These are phyloP conservation scores for Botrytis sinoallii DNA, from an alignment of 2,329 filamentous ascomycete species.

Conservation along the genomic window DNA sequence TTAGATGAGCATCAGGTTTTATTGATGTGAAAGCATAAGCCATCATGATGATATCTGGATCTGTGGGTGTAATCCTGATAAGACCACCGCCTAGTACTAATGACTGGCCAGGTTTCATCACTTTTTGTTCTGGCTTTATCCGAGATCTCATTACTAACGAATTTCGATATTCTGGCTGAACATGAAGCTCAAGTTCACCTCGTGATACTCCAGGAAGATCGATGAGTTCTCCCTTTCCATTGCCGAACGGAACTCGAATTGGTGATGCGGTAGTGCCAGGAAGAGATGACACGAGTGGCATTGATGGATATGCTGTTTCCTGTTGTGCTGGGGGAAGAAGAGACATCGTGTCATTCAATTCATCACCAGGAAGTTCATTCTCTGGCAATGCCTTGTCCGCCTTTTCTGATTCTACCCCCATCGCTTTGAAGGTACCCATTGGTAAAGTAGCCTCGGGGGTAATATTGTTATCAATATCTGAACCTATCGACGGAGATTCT, in stretches of 20 bases:
- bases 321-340: slow-evolving; percentile 74
- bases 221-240: slow-evolving; percentile 83
- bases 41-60: slow-evolving; percentile 63
- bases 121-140: slow-evolving; percentile 67
- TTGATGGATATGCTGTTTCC: slow-evolving; percentile 73
- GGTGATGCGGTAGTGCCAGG: slow-evolving; percentile 94
- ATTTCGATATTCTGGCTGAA: slow-evolving; percentile 61
- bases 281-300: slow-evolving; percentile 82
- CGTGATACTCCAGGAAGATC: slow-evolving; percentile 85
- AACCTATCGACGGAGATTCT: neutral
- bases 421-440: neutral
- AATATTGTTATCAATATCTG: neutral
- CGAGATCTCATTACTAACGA: slow-evolving; percentile 77
- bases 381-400: slow-evolving; percentile 20
- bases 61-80: slow-evolving; percentile 78
- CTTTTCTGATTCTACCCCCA: slow-evolving; percentile 19
- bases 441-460: neutral
- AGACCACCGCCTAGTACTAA: slow-evolving; percentile 75
- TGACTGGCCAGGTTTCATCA: slow-evolving; percentile 73
- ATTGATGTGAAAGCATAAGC: slow-evolving; percentile 86
- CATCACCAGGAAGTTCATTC: slow-evolving; percentile 16
- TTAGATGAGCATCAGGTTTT: slow-evolving; percentile 60
- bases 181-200: slow-evolving; percentile 67
- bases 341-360: slow-evolving; percentile 36
- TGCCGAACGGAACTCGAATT: slow-evolving; percentile 87